Percentiles rank a stretch among this genome's conserved stretches.
Evolutionary conservation across 2,329 filamentous ascomycete species (phyloP).

Genomic region (Trichoderma oligosporum): DNA sequence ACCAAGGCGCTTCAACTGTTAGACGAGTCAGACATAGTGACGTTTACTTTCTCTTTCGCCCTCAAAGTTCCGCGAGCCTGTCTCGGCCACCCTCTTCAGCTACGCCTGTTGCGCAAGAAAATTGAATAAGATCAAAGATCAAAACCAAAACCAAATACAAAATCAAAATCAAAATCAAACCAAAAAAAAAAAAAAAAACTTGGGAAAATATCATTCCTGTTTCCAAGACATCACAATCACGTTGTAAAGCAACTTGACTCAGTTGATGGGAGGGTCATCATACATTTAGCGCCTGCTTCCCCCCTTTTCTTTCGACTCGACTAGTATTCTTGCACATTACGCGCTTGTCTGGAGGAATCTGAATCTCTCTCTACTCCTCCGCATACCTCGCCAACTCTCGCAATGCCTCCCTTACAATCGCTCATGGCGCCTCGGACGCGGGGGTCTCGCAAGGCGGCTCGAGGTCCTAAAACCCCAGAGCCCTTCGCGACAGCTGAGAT

Average conservation of each 20-base stretch:
- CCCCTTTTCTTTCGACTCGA: neutral
- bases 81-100: slow-evolving; percentile 1
- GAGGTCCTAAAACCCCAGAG: slow-evolving; percentile 51
- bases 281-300: slow-evolving; percentile 6
- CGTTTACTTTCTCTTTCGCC: neutral
- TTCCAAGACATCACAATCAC: slow-evolving; percentile 18
- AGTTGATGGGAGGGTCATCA: neutral
- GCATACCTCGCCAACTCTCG: slow-evolving; percentile 26
- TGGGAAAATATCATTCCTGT: slow-evolving; percentile 7
- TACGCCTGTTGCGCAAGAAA: neutral
- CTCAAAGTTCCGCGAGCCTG: neutral
- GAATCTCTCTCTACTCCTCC: slow-evolving; percentile 1
- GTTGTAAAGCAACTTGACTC: slow-evolving; percentile 4
- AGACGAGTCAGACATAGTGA: neutral
- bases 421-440: slow-evolving; percentile 43
- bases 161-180: neutral
- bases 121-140: neutral
- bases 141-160: neutral
- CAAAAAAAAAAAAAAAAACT: neutral
- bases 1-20: neutral
- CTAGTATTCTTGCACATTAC: neutral
- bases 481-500: slow-evolving; percentile 38
- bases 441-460: slow-evolving; percentile 38
- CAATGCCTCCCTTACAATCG: slow-evolving; percentile 47
- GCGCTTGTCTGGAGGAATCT: neutral